phyloP scores from a whole-genome alignment of 1,284 basidiomycete species.

The Ustilago trichophora region DNA sequence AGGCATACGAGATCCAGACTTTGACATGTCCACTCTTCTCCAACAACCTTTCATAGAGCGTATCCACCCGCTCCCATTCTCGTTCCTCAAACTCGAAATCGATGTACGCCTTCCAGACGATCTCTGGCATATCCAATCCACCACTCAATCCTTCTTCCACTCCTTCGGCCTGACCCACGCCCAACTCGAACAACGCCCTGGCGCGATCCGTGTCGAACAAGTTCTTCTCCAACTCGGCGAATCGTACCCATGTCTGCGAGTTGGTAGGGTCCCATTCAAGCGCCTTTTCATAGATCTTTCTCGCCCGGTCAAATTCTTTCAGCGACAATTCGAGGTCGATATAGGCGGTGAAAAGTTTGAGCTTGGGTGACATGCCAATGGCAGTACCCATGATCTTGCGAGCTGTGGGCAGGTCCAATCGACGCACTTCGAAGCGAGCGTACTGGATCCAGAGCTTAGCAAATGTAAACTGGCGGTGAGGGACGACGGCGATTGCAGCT shows the following conservation, averaged over 20 bases:
- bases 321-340: slow-evolving; percentile 62
- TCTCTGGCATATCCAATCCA: slow-evolving; percentile 92
- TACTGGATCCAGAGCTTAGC: slow-evolving; percentile 81
- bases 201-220: slow-evolving; percentile 91
- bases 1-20: slow-evolving; percentile 66
- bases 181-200: slow-evolving; percentile 94
- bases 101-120: slow-evolving; percentile 85
- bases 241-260: slow-evolving; percentile 83
- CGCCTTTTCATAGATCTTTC: slow-evolving; percentile 92
- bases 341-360: slow-evolving; percentile 69
- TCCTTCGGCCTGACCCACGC: slow-evolving; percentile 75
- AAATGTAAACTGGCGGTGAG: slow-evolving; percentile 96
- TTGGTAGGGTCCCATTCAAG: slow-evolving; percentile 68
- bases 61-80: slow-evolving; percentile 83
- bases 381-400: slow-evolving; percentile 88
- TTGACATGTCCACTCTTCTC: slow-evolving; percentile 92
- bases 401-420: slow-evolving; percentile 82
- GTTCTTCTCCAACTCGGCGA: slow-evolving; percentile 90
- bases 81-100: slow-evolving; percentile 96
- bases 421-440: slow-evolving; percentile 89
- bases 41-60: slow-evolving; percentile 89
- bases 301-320: slow-evolving; percentile 89
- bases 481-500: slow-evolving; percentile 85
- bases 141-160: slow-evolving; percentile 67
- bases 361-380: slow-evolving; percentile 96